Evolutionary conservation across 176 grass and related monocot genomes (phyloP).

Genomic region (Carex myosuroides): DNA sequence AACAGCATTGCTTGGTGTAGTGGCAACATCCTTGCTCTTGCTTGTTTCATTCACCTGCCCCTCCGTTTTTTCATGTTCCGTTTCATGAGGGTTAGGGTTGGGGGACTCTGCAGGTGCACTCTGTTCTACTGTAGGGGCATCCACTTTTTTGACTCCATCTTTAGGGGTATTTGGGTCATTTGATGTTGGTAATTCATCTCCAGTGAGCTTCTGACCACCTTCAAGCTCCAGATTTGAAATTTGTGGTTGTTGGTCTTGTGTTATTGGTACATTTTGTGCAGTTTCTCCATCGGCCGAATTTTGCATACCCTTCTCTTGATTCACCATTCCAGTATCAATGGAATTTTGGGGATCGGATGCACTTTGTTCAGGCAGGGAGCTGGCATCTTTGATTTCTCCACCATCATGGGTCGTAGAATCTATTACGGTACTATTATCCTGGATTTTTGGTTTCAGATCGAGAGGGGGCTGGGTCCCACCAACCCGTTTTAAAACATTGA

Average conservation of each 20-base stretch:
- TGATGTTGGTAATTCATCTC: neutral
- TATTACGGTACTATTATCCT: slow-evolving; percentile 47
- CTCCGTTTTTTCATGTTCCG: neutral
- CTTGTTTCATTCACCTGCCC: slow-evolving; percentile 15
- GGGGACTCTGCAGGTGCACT: neutral
- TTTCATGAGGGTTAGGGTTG: neutral
- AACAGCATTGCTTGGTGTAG: neutral
- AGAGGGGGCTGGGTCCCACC: slow-evolving; percentile 38
- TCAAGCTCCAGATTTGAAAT: slow-evolving; percentile 7
- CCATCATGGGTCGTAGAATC: neutral
- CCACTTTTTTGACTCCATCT: slow-evolving; percentile 20
- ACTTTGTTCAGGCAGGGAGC: neutral
- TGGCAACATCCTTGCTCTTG: neutral
- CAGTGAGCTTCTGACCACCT: neutral
- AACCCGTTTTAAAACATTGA: slow-evolving; percentile 49
- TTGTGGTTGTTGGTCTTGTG: neutral
- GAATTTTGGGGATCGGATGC: neutral
- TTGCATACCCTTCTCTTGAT: neutral
- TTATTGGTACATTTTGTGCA: neutral
- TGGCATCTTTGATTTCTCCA: slow-evolving; percentile 3
- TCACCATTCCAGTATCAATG: neutral
- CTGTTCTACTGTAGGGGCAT: neutral
- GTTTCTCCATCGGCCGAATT: slow-evolving; percentile 6
- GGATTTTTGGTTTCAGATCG: slow-evolving; percentile 26
- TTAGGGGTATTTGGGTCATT: neutral